Evolutionary conservation across 495 filamentous ascomycete genomes (phyloP).

Genomic region (Stereocaulon alpinum): DNA sequence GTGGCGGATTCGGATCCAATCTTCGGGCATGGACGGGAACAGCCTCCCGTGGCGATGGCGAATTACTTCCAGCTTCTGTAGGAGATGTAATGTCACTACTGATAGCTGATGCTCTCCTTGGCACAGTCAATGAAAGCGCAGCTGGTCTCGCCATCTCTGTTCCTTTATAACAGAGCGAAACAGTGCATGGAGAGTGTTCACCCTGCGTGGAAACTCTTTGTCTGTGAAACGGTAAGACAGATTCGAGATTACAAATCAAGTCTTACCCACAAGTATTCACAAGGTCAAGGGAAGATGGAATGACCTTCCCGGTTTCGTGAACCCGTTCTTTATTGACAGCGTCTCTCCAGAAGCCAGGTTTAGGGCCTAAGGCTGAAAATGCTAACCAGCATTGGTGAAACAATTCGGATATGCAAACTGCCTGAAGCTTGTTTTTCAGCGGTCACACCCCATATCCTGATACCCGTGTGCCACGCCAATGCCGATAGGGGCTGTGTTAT

Average conservation of each 20-base stretch:
- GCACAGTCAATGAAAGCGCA: constrained; percentile 16
- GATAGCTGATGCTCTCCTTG: constrained; percentile 14
- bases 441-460: neutral
- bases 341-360: neutral
- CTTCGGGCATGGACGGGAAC: neutral
- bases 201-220: neutral
- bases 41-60: constrained; percentile 10
- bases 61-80: constrained; percentile 5
- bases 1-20: neutral
- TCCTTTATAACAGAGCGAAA: neutral
- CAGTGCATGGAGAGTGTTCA: neutral
- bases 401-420: neutral
- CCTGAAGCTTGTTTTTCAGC: neutral
- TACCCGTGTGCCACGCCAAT: neutral
- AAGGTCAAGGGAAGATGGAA: neutral
- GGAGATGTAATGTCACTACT: constrained; percentile 17
- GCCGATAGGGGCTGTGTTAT: neutral
- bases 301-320: neutral
- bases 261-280: neutral
- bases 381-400: neutral
- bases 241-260: neutral
- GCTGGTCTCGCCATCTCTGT: constrained; percentile 8
- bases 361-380: neutral
- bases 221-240: neutral
- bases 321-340: neutral